phyloP scores from a whole-genome alignment of 345 rosid genomes.

The Reutealis trisperma region DNA sequence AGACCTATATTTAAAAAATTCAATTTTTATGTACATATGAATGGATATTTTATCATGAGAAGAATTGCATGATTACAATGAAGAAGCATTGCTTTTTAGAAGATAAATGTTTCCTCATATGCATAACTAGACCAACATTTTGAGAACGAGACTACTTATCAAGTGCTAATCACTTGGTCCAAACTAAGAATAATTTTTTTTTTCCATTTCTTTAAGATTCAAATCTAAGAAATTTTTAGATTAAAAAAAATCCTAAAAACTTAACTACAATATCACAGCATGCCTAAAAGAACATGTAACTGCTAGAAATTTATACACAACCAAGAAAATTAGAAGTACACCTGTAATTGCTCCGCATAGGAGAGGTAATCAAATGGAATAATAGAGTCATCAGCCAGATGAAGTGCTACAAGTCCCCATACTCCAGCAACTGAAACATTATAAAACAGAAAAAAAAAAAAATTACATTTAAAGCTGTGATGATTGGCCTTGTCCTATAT shows the following conservation, averaged over 20 bases:
- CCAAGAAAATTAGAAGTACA: conserved; percentile 20
- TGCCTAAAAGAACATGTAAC: neutral
- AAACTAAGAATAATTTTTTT: too few species aligned
- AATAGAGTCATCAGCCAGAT: conserved; percentile 73
- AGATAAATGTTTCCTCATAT: neutral
- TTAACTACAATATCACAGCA: neutral
- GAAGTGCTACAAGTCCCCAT: conserved; percentile 86
- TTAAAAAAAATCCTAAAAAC: too few species aligned
- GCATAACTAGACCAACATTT: neutral
- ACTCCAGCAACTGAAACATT: conserved; percentile 67
- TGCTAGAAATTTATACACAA: neutral
- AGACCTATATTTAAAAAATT: neutral
- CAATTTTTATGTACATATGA: neutral
- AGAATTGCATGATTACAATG: neutral
- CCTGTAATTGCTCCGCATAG: conserved; percentile 67
- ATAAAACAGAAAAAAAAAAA: conserved; percentile 9
- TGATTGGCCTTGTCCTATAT: neutral
- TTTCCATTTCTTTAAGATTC: neutral
- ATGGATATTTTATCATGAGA: neutral
- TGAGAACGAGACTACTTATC: neutral
- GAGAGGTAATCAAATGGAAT: conserved; percentile 73
- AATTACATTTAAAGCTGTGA: conserved; percentile 1
- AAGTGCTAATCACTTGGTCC: neutral
- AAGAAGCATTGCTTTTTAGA: neutral
- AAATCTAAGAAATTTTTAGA: neutral